These are phyloP conservation scores for Fusarium hostae DNA, from an alignment of 2,329 filamentous ascomycete genomes.

Conservation along the genomic window DNA sequence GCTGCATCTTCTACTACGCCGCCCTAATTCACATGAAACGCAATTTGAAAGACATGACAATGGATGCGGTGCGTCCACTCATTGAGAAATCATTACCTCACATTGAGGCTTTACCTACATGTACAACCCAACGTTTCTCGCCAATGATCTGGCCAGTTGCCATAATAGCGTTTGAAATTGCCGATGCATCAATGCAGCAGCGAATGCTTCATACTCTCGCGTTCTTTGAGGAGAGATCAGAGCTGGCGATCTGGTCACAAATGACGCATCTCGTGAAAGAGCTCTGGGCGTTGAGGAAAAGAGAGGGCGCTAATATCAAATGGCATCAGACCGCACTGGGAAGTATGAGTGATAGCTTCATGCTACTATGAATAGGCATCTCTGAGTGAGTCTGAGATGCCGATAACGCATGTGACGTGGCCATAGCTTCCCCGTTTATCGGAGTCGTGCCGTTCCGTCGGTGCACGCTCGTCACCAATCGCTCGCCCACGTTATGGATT, in stretches of 20 bases:
- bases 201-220: constrained; percentile 37
- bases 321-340: constrained; percentile 38
- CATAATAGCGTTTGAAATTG: constrained; percentile 38
- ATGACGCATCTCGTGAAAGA: constrained; percentile 31
- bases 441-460: neutral
- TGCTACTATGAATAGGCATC: constrained; percentile 25
- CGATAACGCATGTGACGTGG: neutral
- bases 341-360: constrained; percentile 40
- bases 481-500: neutral
- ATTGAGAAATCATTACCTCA: constrained; percentile 40
- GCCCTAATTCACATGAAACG: constrained; percentile 43
- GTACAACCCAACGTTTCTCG: constrained; percentile 32
- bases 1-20: constrained; percentile 41
- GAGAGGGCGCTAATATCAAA: constrained; percentile 31
- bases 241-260: constrained; percentile 39
- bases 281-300: constrained; percentile 34
- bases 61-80: constrained; percentile 38
- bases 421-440: constrained; percentile 1
- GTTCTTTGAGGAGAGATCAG: constrained; percentile 28
- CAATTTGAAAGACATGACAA: constrained; percentile 34
- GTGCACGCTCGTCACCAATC: neutral
- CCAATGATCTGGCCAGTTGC: constrained; percentile 44
- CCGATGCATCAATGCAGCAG: constrained; percentile 24
- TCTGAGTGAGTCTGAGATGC: neutral
- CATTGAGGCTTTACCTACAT: constrained; percentile 28